phyloP scores from a whole-genome alignment of 305 asterid species.

The Fraxinus sp. region DNA sequence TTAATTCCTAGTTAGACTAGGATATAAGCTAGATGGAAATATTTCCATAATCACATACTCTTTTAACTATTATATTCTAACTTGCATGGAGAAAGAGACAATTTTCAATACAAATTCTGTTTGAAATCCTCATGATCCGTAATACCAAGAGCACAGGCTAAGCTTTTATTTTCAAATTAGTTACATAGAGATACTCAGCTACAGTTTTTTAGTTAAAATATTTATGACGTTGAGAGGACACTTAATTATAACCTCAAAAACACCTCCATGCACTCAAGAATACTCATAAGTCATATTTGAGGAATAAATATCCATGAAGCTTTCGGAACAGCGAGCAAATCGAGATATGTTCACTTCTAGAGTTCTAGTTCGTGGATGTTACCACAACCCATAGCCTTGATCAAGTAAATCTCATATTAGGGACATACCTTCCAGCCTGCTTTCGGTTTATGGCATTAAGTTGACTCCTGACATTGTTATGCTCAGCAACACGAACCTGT shows the following conservation, averaged over 20 bases:
- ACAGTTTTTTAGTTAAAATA: not conserved
- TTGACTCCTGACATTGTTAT: constrained; percentile 89
- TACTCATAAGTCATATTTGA: not conserved
- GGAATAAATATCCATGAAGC: not conserved
- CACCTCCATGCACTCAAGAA: not conserved
- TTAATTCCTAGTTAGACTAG: not conserved
- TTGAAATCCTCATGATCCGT: not conserved
- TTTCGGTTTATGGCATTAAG: constrained; percentile 82
- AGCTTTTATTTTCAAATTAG: not conserved
- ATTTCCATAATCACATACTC: not conserved
- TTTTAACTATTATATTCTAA: not conserved
- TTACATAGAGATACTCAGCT: not conserved
- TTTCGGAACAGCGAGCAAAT: not conserved
- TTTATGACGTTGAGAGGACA: not conserved
- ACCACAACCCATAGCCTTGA: not conserved
- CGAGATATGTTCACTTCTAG: not conserved
- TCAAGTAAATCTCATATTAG: not conserved
- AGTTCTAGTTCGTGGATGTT: not conserved
- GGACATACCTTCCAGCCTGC: constrained; percentile 82
- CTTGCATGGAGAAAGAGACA: not conserved
- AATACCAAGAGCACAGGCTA: not conserved
- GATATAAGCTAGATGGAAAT: not conserved
- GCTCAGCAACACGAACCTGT: constrained; percentile 91
- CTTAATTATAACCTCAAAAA: not conserved
- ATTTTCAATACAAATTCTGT: not conserved